A percentile compares a stretch with the other conserved stretches of the same genome.
Conservation (phyloP, 1,139 yeast genomes). For the Hemisphaericaspora xylofermentans region DNA sequence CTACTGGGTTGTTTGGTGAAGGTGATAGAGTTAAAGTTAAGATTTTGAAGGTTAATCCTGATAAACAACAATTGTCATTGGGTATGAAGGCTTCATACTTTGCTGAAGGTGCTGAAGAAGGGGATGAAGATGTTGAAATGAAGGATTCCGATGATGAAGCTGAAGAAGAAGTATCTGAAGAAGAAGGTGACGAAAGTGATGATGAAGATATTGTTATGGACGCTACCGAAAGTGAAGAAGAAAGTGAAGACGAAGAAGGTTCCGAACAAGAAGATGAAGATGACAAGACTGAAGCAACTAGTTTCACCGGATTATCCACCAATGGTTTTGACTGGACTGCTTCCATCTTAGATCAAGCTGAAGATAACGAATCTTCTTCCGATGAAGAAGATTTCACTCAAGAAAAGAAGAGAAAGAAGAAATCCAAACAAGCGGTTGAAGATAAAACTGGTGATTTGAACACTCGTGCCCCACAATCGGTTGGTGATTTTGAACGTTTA, state of each 20-base stretch:
- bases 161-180: constrained; percentile 25
- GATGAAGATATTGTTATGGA: constrained; percentile 13
- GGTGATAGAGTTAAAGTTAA: constrained; percentile 91
- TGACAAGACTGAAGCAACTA: constrained; percentile 22
- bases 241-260: constrained; percentile 23
- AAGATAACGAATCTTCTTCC: constrained; percentile 47
- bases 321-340: constrained; percentile 95
- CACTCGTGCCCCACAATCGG: constrained; percentile 87
- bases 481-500: constrained; percentile 85
- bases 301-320: constrained; percentile 63
- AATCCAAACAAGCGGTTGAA: constrained; percentile 48
- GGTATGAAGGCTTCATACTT: constrained; percentile 96
- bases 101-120: constrained; percentile 39
- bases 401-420: constrained; percentile 44
- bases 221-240: constrained; percentile 23
- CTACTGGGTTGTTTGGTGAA: constrained; percentile 67
- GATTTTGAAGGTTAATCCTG: constrained; percentile 59
- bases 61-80: constrained; percentile 73
- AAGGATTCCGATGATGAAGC: constrained; percentile 25
- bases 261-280: constrained; percentile 19
- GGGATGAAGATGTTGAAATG: constrained; percentile 32
- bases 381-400: constrained; percentile 59
- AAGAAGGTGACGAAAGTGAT: constrained; percentile 26
- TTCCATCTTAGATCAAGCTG: constrained; percentile 77
- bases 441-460: constrained; percentile 85